These are phyloP conservation scores for Trametes cingulata DNA, from an alignment of 768 basidiomycete species.

Conservation along the genomic window DNA sequence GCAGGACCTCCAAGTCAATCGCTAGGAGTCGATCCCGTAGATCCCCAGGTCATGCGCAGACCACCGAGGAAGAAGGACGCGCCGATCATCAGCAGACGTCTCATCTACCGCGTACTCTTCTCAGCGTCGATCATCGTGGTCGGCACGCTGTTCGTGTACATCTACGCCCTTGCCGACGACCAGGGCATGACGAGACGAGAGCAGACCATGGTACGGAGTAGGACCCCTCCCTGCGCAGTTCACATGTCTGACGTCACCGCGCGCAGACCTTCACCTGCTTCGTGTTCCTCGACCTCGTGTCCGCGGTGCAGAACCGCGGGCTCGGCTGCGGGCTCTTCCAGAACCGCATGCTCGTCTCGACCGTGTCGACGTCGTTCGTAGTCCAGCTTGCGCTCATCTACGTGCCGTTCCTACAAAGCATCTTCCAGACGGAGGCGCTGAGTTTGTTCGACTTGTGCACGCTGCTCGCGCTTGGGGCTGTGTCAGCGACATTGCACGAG, in stretches of 20 bases:
- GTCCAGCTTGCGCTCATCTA: slow-evolving; percentile 87
- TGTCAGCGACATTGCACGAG: slow-evolving; percentile 76
- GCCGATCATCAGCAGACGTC: slow-evolving; percentile 73
- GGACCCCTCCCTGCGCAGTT: background rate
- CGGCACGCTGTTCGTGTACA: slow-evolving; percentile 87
- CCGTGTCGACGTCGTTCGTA: slow-evolving; percentile 83
- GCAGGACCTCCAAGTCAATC: slow-evolving; percentile 93
- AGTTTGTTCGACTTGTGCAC: slow-evolving; percentile 64
- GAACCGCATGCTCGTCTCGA: slow-evolving; percentile 88
- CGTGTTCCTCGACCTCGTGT: slow-evolving; percentile 95
- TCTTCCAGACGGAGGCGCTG: slow-evolving; percentile 93
- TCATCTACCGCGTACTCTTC: slow-evolving; percentile 85
- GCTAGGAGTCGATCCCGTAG: slow-evolving; percentile 94
- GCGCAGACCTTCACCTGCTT: slow-evolving; percentile 92
- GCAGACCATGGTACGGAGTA: slow-evolving; percentile 86
- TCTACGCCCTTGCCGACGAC: slow-evolving; percentile 80
- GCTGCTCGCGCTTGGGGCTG: slow-evolving; percentile 64
- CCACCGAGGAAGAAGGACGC: slow-evolving; percentile 94
- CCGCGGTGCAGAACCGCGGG: slow-evolving; percentile 92
- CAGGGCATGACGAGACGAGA: slow-evolving; percentile 75
- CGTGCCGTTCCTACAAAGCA: slow-evolving; percentile 83
- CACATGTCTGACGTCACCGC: background rate
- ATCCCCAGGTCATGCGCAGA: slow-evolving; percentile 87
- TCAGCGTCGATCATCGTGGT: slow-evolving; percentile 89
- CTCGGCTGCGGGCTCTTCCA: slow-evolving; percentile 80